Base-by-base conservation (phyloP, 1,284 basidiomycete species). In the Tilletia setariae region DNA sequence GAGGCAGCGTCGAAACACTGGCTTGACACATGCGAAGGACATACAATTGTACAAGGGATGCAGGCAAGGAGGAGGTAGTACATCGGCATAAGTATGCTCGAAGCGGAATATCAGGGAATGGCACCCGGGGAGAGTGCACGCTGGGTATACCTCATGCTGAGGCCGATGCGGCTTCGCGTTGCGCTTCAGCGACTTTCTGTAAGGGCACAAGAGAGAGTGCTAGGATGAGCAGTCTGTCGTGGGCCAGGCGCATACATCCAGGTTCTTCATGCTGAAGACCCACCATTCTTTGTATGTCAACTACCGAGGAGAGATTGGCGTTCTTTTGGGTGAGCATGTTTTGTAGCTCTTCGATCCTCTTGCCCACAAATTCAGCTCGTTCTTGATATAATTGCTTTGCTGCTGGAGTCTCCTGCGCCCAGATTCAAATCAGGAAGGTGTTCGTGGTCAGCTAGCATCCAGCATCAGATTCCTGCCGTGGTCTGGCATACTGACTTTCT, bases 401-500 rank as follows among this genome's bases (percentile, higher is more conserved):
- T 21, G 76, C 77, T 13, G 71, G 53, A 21, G 77, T 78, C 25
- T 74, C 72, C 76, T 79, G n/a, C 4, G 25, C 19, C 28, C 23
- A 8, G 47, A 59, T 3, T 59, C 21, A 25, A 0, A 16, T 9
- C 6, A 59, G 19, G 53, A 9, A 40, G 21, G 47, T 47, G 8
- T 23, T 1, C 8, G 28, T 11, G 43, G 61, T 35, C 32, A 16
- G n/a, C 42, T 43, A n/a, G 25, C 28, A 63, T 21, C 32, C 28
- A n/a, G 13, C 49, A 25, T 28, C 25, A 15, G n/a, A 8, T 21
- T 32, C 2, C 25, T 9, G 9, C 9, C 3, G 23, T 11, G 28
- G 25, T 11, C 40, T 2, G 40, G 40, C 19, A 44, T 4, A 67
- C 86, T 69, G 67, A 93, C 94, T 87, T 97, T 98, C 83, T 92